phyloP scores from a whole-genome alignment of 2,329 filamentous ascomycete genomes.

The Microdochium trichocladiopsis region DNA sequence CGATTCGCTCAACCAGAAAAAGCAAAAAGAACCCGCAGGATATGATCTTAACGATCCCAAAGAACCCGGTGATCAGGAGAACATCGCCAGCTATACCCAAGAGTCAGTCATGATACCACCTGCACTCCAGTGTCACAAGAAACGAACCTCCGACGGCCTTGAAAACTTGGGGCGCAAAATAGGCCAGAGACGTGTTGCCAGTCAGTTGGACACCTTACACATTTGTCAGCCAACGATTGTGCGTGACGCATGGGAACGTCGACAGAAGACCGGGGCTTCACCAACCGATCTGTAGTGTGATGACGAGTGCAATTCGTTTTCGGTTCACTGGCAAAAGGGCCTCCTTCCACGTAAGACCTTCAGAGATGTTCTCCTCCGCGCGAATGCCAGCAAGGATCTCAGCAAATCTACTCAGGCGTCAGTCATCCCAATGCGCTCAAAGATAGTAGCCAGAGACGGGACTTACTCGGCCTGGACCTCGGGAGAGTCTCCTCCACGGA shows the following conservation, averaged over 20 bases:
- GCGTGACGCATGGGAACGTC: background rate
- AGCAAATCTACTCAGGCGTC: constrained; percentile 19
- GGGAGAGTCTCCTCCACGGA: constrained; percentile 34
- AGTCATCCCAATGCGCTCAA: constrained; percentile 1
- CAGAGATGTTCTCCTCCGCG: constrained; percentile 34
- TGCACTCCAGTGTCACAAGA: background rate
- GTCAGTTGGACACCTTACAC: constrained; percentile 32
- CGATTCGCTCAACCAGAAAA: constrained; percentile 40
- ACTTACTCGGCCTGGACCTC: constrained; percentile 26
- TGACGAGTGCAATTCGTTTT: constrained; percentile 37
- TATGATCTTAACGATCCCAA: constrained; percentile 42
- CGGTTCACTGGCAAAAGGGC: constrained; percentile 37
- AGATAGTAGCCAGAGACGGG: background rate
- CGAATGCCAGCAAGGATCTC: constrained; percentile 37
- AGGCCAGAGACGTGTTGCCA: constrained; percentile 42
- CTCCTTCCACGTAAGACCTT: constrained; percentile 38
- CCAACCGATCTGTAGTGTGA: constrained; percentile 39
- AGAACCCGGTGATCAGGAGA: constrained; percentile 43
- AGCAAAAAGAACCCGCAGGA: constrained; percentile 37
- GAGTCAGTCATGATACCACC: background rate
- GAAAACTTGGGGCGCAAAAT: constrained; percentile 46
- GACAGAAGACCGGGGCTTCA: background rate
- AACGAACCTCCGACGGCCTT: constrained; percentile 29
- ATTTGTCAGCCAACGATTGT: background rate
- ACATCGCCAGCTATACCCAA: constrained; percentile 25